These are phyloP conservation scores for Colletotrichum cordylinicola DNA, from an alignment of 2,329 filamentous ascomycete genomes.

Conservation along the genomic window DNA sequence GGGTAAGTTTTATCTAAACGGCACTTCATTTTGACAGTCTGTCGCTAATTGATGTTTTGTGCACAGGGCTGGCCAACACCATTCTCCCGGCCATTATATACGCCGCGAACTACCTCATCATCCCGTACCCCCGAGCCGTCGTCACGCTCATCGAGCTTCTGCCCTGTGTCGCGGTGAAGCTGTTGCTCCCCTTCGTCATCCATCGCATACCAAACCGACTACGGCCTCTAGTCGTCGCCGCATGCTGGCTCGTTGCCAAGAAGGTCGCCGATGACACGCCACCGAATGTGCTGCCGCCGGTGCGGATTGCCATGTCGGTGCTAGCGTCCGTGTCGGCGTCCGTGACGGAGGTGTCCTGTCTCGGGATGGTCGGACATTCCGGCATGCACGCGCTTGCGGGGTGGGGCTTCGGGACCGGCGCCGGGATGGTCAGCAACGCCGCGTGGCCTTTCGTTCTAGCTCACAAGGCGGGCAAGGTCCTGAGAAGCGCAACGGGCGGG, in stretches of 20 bases:
- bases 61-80: constrained; percentile 34
- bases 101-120: constrained; percentile 39
- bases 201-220: constrained; percentile 29
- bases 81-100: constrained; percentile 35
- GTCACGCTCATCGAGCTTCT: constrained; percentile 37
- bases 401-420: constrained; percentile 40
- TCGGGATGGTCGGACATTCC: constrained; percentile 34
- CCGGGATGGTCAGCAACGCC: constrained; percentile 31
- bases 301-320: constrained; percentile 32
- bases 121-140: constrained; percentile 35
- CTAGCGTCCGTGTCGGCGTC: constrained; percentile 34
- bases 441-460: constrained; percentile 35
- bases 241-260: constrained; percentile 33
- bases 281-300: constrained; percentile 36
- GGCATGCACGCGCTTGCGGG: constrained; percentile 35
- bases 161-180: constrained; percentile 33
- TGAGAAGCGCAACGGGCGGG: constrained; percentile 33
- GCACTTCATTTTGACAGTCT: not conserved
- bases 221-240: constrained; percentile 30
- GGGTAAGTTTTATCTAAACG: not conserved
- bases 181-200: constrained; percentile 32
- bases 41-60: not conserved
- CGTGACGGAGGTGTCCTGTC: constrained; percentile 35
- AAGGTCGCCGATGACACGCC: constrained; percentile 32
- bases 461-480: constrained; percentile 27